Evolutionary conservation across 768 basidiomycete genomes (phyloP), one percentile per base, ranked within the genome.

Genomic region (Chalciporus piperatus): DNA sequence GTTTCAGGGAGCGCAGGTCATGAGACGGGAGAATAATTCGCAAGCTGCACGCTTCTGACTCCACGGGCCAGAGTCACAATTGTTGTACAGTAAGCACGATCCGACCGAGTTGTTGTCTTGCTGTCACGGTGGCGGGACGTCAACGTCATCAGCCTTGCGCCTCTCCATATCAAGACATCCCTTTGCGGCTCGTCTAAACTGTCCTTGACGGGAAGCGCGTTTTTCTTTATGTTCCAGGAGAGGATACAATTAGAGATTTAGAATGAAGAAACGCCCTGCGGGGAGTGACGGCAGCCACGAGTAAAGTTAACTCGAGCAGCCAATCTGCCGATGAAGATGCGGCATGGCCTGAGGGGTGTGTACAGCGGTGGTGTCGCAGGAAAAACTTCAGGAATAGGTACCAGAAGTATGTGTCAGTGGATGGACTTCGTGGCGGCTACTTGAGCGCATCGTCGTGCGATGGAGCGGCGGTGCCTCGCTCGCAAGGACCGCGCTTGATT

Each of bases 141-240:
- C 7, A 30, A 30, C 28, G 30, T 32, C 30, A 32, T 32, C 4
- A 10, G 7, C 30, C 10, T 30, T 30, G 30, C 47, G 54, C 47
- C 33, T 46, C 25, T 30, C 62, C 52, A 51, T 49, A 59, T 49
- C 16, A 14, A 49, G 57, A 16, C 39, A 56, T 37, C 37, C 25
- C 52, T 38, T 61, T 63, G 57, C 62, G 62, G 56, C 40, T 23
- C 22, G 40, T 41, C 40, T 41, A 23, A 19, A 8, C 13, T 10
- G 17, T 41, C 19, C 19, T 19, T 23, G 40, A 19, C 20, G 40
- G 17, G 20, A 10, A 41, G 10, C 22, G 40, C 13, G 19, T 23
- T 14, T 14, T 12, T 33, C 27, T 27, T 9, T 32, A 13, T 32
- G 30, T 32, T 7, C 7, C 14, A 30, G 28, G 42, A 11, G 14